Base-by-base conservation (phyloP, 306 rosid genomes). In the Carpinus viminea region DNA sequence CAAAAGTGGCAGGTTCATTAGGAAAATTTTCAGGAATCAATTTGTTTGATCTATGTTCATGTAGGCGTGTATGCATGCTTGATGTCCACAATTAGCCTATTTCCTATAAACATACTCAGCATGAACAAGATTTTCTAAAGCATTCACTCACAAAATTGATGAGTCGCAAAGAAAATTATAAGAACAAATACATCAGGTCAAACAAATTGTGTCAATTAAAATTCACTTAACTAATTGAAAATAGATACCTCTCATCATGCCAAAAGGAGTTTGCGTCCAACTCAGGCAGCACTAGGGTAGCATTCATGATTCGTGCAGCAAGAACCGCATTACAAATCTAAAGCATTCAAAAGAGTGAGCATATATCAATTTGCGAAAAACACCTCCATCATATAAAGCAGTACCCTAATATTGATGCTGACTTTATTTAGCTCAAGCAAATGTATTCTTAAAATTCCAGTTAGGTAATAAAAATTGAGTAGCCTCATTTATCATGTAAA, bases 281-380 rank as follows among this genome's bases (percentile, higher is more conserved):
- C 79, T 96, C 98, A 1, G 99, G 99, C 20, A 96, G 88, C 74
- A 96, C 94, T 43, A 96, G 87, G 24, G 96, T 90, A 56, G 98
- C 98, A 87, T 96, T 96, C 99, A 96, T 93, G 80, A 96, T 96
- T 76, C 99, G 89, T 41, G 99, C 98, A 72, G 99, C 99, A 76
- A 93, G 93, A 86, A 96, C 99, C 6, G 98, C 99, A 90, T 91
- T 93, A 70, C 98, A 96, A 20, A 96, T 93, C 99, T 96, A 81
- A 50, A 78, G 65, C 79, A 83, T 79, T 83, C 79, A 81, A 80
- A 74, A 82, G 73, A 68, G 51, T 41, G 73, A 68, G 51, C 48
- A 17, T 64, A 38, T 18, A 68, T 74, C 65, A 83, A 55, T 47
- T 56, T 28, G 77, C 38, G 69, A 60, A 74, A 56, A 79, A 66